Conservation (phyloP, 2,329 filamentous ascomycete species). For the Penicillium psychrosexuale region DNA sequence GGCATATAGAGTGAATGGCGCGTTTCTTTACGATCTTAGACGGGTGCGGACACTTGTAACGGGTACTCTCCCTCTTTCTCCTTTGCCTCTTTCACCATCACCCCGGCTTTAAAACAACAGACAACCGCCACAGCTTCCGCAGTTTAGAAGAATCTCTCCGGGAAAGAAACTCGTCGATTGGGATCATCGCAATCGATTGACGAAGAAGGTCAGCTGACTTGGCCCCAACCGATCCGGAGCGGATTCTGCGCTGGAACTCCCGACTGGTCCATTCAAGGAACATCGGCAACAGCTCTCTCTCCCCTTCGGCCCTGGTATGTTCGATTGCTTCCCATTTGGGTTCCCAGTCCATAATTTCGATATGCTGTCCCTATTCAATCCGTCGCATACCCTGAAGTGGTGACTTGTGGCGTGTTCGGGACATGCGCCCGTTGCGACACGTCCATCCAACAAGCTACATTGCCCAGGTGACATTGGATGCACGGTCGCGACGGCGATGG, state of each 20-base stretch:
- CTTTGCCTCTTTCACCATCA: slow-evolving; percentile 12
- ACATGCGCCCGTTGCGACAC: slow-evolving; percentile 22
- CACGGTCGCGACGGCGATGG: slow-evolving; percentile 14
- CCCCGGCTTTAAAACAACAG: background rate
- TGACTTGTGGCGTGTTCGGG: slow-evolving; percentile 2
- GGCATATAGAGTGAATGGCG: background rate
- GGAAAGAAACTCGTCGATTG: slow-evolving; percentile 1
- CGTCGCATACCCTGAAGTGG: background rate
- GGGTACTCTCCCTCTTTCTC: slow-evolving; percentile 7
- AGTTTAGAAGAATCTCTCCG: background rate
- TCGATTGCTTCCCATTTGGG: slow-evolving; percentile 2
- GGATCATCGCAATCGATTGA: slow-evolving; percentile 5
- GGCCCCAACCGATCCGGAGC: slow-evolving; percentile 4
- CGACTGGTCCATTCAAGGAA: slow-evolving; percentile 7
- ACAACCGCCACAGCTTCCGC: slow-evolving; percentile 2
- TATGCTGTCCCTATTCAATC: background rate
- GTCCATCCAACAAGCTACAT: slow-evolving; percentile 11
- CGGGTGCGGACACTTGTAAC: slow-evolving; percentile 12
- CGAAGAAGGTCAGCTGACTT: slow-evolving; percentile 8
- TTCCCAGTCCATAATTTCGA: slow-evolving; percentile 1
- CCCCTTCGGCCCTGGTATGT: slow-evolving; percentile 23
- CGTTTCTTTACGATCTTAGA: background rate
- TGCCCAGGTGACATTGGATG: background rate
- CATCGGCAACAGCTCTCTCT: slow-evolving; percentile 6
- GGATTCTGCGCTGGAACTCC: slow-evolving; percentile 12